Conservation (phyloP, 768 basidiomycete genomes). For the Trametopsis cervina region DNA sequence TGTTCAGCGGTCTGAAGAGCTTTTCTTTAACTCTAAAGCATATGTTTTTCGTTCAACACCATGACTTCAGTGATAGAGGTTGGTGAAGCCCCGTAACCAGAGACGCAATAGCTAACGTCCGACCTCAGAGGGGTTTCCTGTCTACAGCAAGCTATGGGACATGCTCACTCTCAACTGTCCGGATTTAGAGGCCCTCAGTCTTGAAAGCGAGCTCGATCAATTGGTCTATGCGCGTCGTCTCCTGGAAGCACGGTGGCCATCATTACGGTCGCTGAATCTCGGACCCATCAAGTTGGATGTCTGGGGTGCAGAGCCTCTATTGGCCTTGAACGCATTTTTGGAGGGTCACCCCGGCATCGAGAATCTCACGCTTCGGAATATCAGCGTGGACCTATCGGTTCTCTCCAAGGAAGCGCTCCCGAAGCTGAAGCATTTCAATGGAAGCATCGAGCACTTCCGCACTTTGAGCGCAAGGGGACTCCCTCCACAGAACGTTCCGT, state of each 20-base stretch:
- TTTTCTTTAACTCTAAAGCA: constrained; percentile 56
- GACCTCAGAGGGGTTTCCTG: constrained; percentile 40
- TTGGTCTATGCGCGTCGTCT: constrained; percentile 52
- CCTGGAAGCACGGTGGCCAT: constrained; percentile 60
- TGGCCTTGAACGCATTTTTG: constrained; percentile 61
- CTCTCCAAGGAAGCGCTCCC: constrained; percentile 41
- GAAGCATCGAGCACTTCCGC: constrained; percentile 62
- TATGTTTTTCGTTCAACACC: constrained; percentile 47
- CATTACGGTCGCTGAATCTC: constrained; percentile 49
- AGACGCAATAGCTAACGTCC: neutral
- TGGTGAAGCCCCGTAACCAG: constrained; percentile 16
- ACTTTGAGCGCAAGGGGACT: constrained; percentile 35
- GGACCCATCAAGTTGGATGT: constrained; percentile 63
- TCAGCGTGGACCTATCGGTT: constrained; percentile 35
- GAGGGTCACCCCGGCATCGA: constrained; percentile 51
- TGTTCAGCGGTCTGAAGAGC: constrained; percentile 54
- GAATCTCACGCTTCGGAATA: constrained; percentile 19
- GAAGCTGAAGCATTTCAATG: constrained; percentile 51
- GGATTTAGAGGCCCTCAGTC: constrained; percentile 55
- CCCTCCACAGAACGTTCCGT: constrained; percentile 6
- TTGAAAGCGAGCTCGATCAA: constrained; percentile 43
- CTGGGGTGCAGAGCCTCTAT: constrained; percentile 19
- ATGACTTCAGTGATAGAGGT: constrained; percentile 26
- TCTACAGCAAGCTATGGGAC: constrained; percentile 52
- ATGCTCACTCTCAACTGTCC: constrained; percentile 65